phyloP scores from a whole-genome alignment of 306 rosid genomes.

The Cyclanthera cordifolia region DNA sequence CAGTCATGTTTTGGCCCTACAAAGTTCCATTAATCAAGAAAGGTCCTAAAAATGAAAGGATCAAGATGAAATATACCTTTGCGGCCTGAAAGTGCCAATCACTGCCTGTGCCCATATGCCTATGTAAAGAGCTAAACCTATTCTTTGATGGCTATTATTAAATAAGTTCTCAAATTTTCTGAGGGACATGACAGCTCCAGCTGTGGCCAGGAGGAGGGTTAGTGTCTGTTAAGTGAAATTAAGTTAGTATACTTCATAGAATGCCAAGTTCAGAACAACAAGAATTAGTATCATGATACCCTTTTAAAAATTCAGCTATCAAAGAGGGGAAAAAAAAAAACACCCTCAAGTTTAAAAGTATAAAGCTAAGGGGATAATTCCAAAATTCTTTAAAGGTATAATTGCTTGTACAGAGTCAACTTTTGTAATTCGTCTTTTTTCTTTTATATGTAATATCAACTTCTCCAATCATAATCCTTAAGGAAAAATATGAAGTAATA shows the following conservation, averaged over 20 bases:
- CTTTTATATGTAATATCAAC: background rate
- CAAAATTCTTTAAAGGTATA: background rate
- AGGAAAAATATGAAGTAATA: background rate
- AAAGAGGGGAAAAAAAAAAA: background rate
- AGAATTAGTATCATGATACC: background rate
- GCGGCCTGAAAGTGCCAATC: slow-evolving; percentile 83
- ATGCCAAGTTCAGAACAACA: background rate
- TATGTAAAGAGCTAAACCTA: slow-evolving; percentile 77
- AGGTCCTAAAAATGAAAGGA: background rate
- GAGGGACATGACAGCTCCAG: slow-evolving; percentile 72
- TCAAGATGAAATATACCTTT: slow-evolving; percentile 31
- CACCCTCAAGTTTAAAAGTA: background rate
- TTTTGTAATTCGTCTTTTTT: background rate
- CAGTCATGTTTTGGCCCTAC: background rate
- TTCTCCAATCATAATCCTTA: background rate
- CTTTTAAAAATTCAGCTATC: background rate
- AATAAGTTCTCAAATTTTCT: slow-evolving; percentile 82
- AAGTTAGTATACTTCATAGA: slow-evolving; percentile 13
- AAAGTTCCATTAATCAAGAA: background rate
- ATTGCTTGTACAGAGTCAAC: background rate
- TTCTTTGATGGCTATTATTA: slow-evolving; percentile 74
- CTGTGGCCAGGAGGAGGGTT: slow-evolving; percentile 55
- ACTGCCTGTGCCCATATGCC: slow-evolving; percentile 57
- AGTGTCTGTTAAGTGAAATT: slow-evolving; percentile 34
- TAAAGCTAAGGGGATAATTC: background rate